A percentile compares a stretch with the other conserved stretches of the same genome.
These are phyloP conservation scores for Colletotrichum liaoningense DNA, from an alignment of 2,329 filamentous ascomycete genomes.

Conservation along the genomic window DNA sequence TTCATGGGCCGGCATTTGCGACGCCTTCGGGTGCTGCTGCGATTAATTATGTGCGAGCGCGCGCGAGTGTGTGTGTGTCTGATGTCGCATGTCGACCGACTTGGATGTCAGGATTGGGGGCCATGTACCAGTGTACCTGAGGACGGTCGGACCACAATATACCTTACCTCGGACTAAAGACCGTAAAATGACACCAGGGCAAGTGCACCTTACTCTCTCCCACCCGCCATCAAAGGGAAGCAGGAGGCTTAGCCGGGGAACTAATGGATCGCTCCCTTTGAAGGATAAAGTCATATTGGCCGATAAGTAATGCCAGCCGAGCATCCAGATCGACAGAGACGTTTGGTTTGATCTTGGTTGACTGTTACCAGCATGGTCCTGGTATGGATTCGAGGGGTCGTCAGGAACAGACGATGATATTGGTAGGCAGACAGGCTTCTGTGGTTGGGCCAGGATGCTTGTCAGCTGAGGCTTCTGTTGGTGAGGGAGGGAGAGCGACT, in stretches of 20 bases:
- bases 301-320: background rate
- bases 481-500: slow-evolving; percentile 1
- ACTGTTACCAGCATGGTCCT: slow-evolving; percentile 2
- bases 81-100: slow-evolving; percentile 33
- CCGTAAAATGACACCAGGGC: slow-evolving; percentile 6
- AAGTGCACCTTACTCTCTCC: background rate
- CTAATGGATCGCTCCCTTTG: slow-evolving; percentile 13
- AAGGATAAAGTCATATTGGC: background rate
- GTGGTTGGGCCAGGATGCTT: background rate
- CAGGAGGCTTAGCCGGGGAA: background rate
- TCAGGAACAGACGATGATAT: background rate
- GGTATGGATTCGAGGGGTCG: background rate
- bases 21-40: slow-evolving; percentile 7
- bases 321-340: background rate
- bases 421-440: background rate
- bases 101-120: slow-evolving; percentile 7
- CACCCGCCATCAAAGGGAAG: background rate
- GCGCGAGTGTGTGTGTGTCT: slow-evolving; percentile 23
- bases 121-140: slow-evolving; percentile 17
- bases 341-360: background rate
- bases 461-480: background rate
- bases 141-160: background rate
- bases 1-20: slow-evolving; percentile 24
- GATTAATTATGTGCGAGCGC: background rate
- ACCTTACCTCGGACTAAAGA: slow-evolving; percentile 18